These are phyloP conservation scores for Paramecium sexaurelia DNA, from an alignment of 73 alveolate genomes.

Conservation along the genomic window DNA sequence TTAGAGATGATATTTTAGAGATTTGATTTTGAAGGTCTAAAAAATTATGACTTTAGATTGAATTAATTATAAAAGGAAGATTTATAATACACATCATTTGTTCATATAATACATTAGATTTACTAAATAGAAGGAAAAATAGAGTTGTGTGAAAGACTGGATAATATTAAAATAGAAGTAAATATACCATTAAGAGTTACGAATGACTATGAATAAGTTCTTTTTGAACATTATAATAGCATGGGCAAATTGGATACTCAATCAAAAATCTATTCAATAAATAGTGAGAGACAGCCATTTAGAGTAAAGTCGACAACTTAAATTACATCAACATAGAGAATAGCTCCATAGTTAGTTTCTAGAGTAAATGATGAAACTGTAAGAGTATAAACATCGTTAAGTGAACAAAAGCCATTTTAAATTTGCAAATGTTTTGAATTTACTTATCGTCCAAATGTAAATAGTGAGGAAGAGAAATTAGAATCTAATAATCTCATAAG, in stretches of 20 bases:
- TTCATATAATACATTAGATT: conserved; percentile 37
- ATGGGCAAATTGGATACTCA: conserved; percentile 31
- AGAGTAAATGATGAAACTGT: background rate
- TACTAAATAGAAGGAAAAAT: background rate
- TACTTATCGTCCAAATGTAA: background rate
- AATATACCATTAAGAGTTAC: background rate
- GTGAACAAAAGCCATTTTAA: background rate
- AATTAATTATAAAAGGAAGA: conserved; percentile 10
- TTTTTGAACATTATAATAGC: background rate
- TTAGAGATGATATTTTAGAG: background rate
- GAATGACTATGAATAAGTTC: background rate
- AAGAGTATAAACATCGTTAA: conserved; percentile 30
- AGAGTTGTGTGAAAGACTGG: background rate
- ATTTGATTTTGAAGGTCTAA: background rate
- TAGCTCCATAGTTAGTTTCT: background rate
- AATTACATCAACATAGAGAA: conserved; percentile 19
- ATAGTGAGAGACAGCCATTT: background rate
- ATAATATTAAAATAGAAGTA: background rate
- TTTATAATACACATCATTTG: background rate
- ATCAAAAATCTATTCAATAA: background rate
- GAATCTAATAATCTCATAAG: background rate
- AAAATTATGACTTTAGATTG: background rate
- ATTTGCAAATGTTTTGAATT: background rate
- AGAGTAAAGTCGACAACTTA: conserved; percentile 14
- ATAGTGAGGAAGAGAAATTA: conserved; percentile 14